Percentiles rank a stretch among this genome's conserved stretches.
These are phyloP conservation scores for Tephrocybe sp. DNA, from an alignment of 768 basidiomycete species.

Conservation along the genomic window DNA sequence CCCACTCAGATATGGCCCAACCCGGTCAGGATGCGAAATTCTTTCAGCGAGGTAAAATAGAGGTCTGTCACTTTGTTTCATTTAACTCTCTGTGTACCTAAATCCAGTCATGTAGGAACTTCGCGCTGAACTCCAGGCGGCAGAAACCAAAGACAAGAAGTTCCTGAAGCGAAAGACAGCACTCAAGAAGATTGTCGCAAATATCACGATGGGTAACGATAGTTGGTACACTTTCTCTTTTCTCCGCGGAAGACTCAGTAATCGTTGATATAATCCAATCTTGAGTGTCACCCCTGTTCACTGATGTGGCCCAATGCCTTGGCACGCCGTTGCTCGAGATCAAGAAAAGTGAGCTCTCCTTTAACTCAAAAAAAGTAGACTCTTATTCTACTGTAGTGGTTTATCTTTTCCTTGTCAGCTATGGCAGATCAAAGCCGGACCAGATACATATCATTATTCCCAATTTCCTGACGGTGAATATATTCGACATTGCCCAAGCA, in stretches of 20 bases:
- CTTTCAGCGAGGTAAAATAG: conserved; percentile 89
- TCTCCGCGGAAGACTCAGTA: conserved; percentile 18
- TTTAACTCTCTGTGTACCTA: not conserved
- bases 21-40: conserved; percentile 88
- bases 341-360: conserved; percentile 84
- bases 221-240: conserved; percentile 58
- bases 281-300: conserved; percentile 89
- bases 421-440: conserved; percentile 90
- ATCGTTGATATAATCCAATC: conserved; percentile 16
- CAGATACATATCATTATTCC: conserved; percentile 90
- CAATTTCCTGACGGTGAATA: conserved; percentile 78
- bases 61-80: conserved; percentile 44
- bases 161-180: conserved; percentile 90
- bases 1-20: conserved; percentile 37
- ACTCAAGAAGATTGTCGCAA: conserved; percentile 96
- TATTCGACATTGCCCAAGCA: not conserved
- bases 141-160: conserved; percentile 96
- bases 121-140: conserved; percentile 85
- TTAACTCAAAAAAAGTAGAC: not conserved
- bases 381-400: conserved; percentile 63
- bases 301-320: conserved; percentile 93
- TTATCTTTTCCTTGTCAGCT: conserved; percentile 95
- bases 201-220: conserved; percentile 99
- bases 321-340: conserved; percentile 95
- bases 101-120: conserved; percentile 59